Evolutionary conservation across 108 stramenopile genomes (phyloP), one percentile per base, ranked within the genome.

Genomic region (Fistulifera solaris): DNA sequence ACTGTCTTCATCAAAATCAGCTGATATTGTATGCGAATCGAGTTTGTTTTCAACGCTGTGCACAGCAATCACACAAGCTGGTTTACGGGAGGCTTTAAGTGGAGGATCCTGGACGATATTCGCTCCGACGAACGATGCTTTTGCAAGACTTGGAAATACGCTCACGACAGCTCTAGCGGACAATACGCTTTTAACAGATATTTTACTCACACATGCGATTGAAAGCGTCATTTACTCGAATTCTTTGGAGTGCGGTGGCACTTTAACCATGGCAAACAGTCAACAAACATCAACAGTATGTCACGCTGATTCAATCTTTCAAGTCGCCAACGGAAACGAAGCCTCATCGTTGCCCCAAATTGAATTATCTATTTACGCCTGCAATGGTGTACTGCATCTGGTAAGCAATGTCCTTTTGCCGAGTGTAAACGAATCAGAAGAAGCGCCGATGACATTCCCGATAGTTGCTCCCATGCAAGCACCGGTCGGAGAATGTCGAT

Each of bases 41-140:
- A 35, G 31, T 35, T 8, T 35, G 6, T 73, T 76, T 27, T 65
- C 68, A 14, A 70, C 65, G 27, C 46, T 77, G 8, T 58, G 65
- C 0, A 38, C 24, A 7, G 65, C 65, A 14, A 26, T 70, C 1
- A 43, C 40, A n/a, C 64, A 59, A 38, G 64, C 76, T 19, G 61
- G 48, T 31, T 59, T 77, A n/a, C 50, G 14, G 3, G 75, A 72
- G 45, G 59, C 52, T 7, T 47, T 69, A 13, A 8, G 43, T 1
- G 67, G 59, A 38, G 59, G 52, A 16, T 17, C 31, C 17, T 51
- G 46, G 26, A 28, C 56, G 11, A 40, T 59, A 39, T 69, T 69
- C 44, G 76, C 67, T 14, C 76, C 80, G 8, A 66, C 61, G 25
- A 62, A 75, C 44, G 73, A 52, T 0, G 75, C 71, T 0, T 77